phyloP scores from a whole-genome alignment of 2,329 filamentous ascomycete species.

The Phoma sp. region DNA sequence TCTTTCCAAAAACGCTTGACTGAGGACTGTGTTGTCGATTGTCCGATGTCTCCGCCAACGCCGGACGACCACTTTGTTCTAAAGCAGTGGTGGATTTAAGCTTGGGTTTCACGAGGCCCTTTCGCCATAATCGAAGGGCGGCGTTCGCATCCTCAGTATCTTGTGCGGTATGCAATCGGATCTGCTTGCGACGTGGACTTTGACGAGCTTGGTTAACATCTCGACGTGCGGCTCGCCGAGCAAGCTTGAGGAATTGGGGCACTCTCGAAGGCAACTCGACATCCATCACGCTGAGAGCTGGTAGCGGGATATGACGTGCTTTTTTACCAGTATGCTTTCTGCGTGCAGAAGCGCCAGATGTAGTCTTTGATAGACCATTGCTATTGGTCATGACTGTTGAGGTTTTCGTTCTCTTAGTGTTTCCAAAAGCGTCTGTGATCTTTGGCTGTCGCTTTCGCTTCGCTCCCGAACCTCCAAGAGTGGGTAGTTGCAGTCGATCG shows the following conservation, averaged over 20 bases:
- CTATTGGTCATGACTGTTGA: constrained; percentile 2
- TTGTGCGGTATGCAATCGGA: constrained; percentile 58
- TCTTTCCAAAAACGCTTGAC: neutral
- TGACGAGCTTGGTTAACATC: constrained; percentile 59
- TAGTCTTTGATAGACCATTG: neutral
- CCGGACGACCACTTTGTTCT: constrained; percentile 11
- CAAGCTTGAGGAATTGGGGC: constrained; percentile 64
- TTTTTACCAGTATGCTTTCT: constrained; percentile 22
- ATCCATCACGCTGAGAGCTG: constrained; percentile 61
- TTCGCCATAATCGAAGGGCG: constrained; percentile 60
- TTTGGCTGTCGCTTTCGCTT: constrained; percentile 49
- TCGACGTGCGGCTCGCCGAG: constrained; percentile 60
- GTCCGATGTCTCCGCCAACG: constrained; percentile 26
- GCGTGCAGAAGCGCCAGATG: neutral
- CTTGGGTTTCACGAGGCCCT: constrained; percentile 48
- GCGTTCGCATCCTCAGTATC: constrained; percentile 64
- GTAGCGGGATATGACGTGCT: constrained; percentile 26
- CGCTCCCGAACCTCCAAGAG: constrained; percentile 25
- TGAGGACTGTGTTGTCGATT: constrained; percentile 26
- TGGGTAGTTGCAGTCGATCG: constrained; percentile 52
- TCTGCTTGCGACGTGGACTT: constrained; percentile 60
- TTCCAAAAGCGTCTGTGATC: constrained; percentile 45
- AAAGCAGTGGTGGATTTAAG: constrained; percentile 1
- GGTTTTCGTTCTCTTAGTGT: constrained; percentile 25
- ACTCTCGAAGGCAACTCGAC: constrained; percentile 50